Conservation (phyloP, 2,329 filamentous ascomycete species). For the Talaromyces marneffei region DNA sequence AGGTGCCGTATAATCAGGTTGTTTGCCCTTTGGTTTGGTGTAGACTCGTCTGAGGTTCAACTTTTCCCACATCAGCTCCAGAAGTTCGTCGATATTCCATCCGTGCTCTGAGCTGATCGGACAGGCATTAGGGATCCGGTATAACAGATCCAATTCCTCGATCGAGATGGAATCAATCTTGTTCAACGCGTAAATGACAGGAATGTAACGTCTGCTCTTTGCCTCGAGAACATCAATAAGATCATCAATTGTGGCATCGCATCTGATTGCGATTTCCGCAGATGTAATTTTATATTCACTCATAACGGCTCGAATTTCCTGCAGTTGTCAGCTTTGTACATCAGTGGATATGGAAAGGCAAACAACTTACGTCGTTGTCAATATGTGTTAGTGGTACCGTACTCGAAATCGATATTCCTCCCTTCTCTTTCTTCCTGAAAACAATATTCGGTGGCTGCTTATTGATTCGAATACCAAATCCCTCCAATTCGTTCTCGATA, state of each 20-base stretch:
- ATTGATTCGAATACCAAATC: constrained; percentile 96
- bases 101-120: constrained; percentile 96
- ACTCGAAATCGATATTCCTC: constrained; percentile 91
- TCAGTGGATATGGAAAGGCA: not conserved
- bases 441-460: constrained; percentile 95
- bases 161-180: constrained; percentile 99
- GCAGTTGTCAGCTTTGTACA: constrained; percentile 15
- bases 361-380: constrained; percentile 60
- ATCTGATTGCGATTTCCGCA: constrained; percentile 94
- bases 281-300: constrained; percentile 94
- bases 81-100: constrained; percentile 95
- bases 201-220: constrained; percentile 91
- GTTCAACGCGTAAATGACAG: constrained; percentile 98
- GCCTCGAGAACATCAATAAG: constrained; percentile 94
- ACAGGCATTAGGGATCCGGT: constrained; percentile 93
- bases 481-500: constrained; percentile 91
- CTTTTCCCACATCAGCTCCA: constrained; percentile 99
- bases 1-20: constrained; percentile 85
- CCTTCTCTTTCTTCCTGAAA: constrained; percentile 99
- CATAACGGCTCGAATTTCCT: constrained; percentile 97
- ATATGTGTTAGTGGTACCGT: constrained; percentile 90
- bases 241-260: constrained; percentile 95
- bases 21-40: constrained; percentile 93
- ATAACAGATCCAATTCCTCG: constrained; percentile 91
- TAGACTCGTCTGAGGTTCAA: constrained; percentile 87